Base-by-base conservation (phyloP, 371 early-diverging fungal species). In the Zancudomyces culisetae region DNA sequence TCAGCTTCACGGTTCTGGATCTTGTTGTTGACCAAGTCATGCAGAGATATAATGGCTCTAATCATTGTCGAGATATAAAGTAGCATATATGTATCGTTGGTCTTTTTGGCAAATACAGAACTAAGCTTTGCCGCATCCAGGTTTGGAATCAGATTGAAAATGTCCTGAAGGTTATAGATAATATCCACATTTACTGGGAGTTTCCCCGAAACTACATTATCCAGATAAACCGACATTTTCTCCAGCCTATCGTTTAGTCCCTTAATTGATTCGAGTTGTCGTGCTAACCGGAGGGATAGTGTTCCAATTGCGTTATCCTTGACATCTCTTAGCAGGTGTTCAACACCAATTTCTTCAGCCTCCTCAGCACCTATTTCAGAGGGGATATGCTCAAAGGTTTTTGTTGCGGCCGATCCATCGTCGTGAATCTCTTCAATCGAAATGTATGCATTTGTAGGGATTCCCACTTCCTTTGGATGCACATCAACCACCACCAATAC, bases 271-370 rank as follows among this genome's bases (percentile, higher is more conserved):
- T 83, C 75, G 54, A 95, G 68, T 68, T 94, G 93, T 60, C 81
- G 74, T 6, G 78, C 79, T 43, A 97, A 80, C 29, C 87, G 80
- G 21, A 85, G 87, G 0, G 92, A 85, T 45, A 97, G 70, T 21
- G 91, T 85, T 13, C 95, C 92, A n/a, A 87, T 84, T 20, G 90
- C 82, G 53, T 80, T 90, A 67, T 94, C 98, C 69, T 93, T 94
- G 60, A 99, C 90, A 64, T 98, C 98, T 54, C 98, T 81, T 52
- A 99, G 74, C 58, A 99, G 74, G 63, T 98, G 98, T 66, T 99
- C 99, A 1, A 99, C 99, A 52, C 99, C 99, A 59, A 99, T 97
- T 69, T 99, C 99, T 70, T 99, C 99, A 8, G 98, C 90, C 72
- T 99, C 99, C 62, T 99, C 99, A 2, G 98, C 98, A 39, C 90